Conservation (phyloP, 23 red algal species). For the Chondrus crispus region DNA sequence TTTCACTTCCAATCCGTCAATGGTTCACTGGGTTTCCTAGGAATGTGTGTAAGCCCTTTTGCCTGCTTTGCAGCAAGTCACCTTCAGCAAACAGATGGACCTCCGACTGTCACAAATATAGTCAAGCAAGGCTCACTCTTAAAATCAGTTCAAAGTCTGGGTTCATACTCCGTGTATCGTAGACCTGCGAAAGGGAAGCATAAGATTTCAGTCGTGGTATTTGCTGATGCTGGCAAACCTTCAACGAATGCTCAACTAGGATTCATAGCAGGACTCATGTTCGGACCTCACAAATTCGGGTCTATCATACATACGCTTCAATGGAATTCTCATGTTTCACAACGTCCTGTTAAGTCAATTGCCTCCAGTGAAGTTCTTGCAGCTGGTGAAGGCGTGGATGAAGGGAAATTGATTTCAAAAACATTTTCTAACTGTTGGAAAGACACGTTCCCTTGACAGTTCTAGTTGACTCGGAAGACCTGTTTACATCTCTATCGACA, state of each 20-base stretch:
- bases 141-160: neutral
- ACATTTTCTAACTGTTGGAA: neutral
- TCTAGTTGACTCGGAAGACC: neutral
- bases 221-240: neutral
- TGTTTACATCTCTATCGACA: neutral
- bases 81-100: neutral
- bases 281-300: neutral
- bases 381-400: slow-evolving; percentile 4
- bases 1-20: neutral
- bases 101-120: neutral
- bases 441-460: neutral
- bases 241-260: neutral
- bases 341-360: slow-evolving; percentile 8
- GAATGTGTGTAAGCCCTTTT: neutral
- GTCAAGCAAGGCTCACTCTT: neutral
- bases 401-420: neutral
- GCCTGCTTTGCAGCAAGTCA: neutral
- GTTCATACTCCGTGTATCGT: neutral
- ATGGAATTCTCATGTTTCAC: neutral
- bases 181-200: neutral
- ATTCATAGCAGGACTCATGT: neutral
- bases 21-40: neutral
- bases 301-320: neutral
- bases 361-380: neutral
- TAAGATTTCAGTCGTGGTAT: neutral